Conservation (phyloP, 2,329 filamentous ascomycete species). For the Zymoseptoria passerinii region DNA sequence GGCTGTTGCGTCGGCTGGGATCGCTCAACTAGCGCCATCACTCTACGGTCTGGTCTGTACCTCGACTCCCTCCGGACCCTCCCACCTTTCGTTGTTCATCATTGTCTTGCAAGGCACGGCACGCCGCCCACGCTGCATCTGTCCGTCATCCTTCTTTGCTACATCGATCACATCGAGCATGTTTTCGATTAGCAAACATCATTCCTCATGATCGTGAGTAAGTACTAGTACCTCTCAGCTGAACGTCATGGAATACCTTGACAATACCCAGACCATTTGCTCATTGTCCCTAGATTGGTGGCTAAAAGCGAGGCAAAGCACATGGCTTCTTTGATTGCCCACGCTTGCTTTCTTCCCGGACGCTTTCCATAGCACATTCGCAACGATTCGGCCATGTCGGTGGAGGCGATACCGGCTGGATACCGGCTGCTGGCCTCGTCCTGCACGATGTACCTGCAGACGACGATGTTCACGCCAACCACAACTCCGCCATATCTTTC, state of each 20-base stretch:
- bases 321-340: conserved; percentile 15
- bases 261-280: neutral
- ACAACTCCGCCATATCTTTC: conserved; percentile 24
- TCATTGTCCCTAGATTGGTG: conserved; percentile 18
- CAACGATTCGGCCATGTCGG: conserved; percentile 11
- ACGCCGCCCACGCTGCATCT: neutral
- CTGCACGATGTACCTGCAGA: conserved; percentile 20
- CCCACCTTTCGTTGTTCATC: neutral
- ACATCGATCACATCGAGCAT: neutral
- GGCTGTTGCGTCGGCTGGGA: neutral
- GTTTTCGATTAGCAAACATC: neutral
- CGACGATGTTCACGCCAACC: conserved; percentile 11
- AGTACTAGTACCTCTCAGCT: neutral
- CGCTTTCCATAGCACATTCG: conserved; percentile 2
- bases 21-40: neutral
- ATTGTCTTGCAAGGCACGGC: neutral
- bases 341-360: conserved; percentile 3
- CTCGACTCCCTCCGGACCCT: neutral
- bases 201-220: neutral
- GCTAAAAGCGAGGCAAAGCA: conserved; percentile 14
- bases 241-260: neutral
- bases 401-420: conserved; percentile 11
- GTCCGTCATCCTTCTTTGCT: neutral
- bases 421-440: conserved; percentile 18
- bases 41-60: neutral